phyloP scores from a whole-genome alignment of 768 basidiomycete species.

The Hygrophorus russula region DNA sequence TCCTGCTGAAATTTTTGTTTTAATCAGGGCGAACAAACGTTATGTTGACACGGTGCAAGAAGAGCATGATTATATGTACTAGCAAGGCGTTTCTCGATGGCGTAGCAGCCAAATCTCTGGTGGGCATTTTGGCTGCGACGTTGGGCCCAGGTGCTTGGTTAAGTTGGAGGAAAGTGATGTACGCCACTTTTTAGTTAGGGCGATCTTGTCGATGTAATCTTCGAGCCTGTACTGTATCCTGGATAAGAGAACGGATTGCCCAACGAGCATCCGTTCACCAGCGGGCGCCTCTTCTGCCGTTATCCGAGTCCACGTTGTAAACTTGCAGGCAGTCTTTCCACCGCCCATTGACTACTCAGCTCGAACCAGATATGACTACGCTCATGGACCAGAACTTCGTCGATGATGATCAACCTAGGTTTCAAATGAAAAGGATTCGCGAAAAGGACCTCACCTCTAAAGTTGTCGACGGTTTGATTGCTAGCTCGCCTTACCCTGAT shows the following conservation, averaged over 20 bases:
- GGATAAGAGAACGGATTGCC: no score
- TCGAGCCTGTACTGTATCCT: no score
- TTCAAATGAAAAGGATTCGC: neutral
- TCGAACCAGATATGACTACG: no score
- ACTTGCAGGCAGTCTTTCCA: no score
- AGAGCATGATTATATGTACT: conserved; percentile 1
- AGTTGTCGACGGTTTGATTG: neutral
- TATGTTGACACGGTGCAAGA: conserved; percentile 3
- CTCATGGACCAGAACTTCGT: neutral
- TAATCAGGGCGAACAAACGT: neutral
- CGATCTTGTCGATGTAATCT: no score
- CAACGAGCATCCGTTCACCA: no score
- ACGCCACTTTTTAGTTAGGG: no score
- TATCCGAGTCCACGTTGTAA: no score
- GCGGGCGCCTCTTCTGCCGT: no score
- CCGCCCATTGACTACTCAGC: no score
- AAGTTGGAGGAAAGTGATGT: no score
- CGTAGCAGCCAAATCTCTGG: neutral
- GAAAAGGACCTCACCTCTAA: conserved; percentile 2
- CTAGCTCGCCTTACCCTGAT: neutral
- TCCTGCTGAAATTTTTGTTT: no score
- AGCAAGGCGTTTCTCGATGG: neutral
- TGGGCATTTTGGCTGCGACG: neutral
- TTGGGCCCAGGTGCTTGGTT: conserved; percentile 2
- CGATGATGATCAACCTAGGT: neutral